A percentile compares a stretch with the other conserved stretches of the same genome.
Evolutionary conservation across 495 filamentous ascomycete genomes (phyloP).

Genomic region (Pseudevernia furfuracea): DNA sequence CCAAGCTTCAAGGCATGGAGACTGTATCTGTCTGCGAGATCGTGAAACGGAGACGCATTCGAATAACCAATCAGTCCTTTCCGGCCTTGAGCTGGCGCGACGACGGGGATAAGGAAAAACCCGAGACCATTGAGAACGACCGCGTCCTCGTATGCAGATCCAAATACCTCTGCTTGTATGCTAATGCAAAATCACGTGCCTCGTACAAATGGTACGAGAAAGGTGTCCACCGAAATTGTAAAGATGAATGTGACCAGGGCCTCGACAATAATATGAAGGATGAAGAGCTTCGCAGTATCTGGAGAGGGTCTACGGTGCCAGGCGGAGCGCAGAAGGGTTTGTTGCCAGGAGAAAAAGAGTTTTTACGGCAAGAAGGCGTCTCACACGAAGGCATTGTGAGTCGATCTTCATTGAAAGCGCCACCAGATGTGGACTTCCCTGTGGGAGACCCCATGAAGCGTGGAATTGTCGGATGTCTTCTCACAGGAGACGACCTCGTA

Average conservation of each 20-base stretch:
- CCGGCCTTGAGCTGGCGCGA: constrained; percentile 29
- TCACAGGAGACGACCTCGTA: constrained; percentile 1
- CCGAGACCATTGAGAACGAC: constrained; percentile 27
- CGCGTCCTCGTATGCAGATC: constrained; percentile 35
- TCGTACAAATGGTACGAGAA: constrained; percentile 26
- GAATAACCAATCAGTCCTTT: constrained; percentile 47
- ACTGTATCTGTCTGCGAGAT: constrained; percentile 35
- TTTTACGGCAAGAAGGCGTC: constrained; percentile 16
- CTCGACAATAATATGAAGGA: constrained; percentile 20
- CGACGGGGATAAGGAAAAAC: constrained; percentile 19
- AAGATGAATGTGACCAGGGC: constrained; percentile 26
- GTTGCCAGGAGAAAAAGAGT: constrained; percentile 19
- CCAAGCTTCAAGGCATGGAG: constrained; percentile 39
- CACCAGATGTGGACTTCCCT: background rate
- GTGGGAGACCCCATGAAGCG: constrained; percentile 22
- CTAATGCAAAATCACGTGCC: constrained; percentile 23
- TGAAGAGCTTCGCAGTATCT: constrained; percentile 23
- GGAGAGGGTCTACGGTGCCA: constrained; percentile 29
- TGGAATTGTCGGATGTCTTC: constrained; percentile 17
- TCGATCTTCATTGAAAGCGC: constrained; percentile 6
- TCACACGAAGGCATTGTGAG: constrained; percentile 6
- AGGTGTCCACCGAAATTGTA: constrained; percentile 21
- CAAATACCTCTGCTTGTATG: constrained; percentile 30
- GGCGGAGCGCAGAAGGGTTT: constrained; percentile 28
- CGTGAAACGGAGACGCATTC: constrained; percentile 34